These are phyloP conservation scores for Auricularia sp. DNA, from an alignment of 768 basidiomycete genomes.

Conservation along the genomic window DNA sequence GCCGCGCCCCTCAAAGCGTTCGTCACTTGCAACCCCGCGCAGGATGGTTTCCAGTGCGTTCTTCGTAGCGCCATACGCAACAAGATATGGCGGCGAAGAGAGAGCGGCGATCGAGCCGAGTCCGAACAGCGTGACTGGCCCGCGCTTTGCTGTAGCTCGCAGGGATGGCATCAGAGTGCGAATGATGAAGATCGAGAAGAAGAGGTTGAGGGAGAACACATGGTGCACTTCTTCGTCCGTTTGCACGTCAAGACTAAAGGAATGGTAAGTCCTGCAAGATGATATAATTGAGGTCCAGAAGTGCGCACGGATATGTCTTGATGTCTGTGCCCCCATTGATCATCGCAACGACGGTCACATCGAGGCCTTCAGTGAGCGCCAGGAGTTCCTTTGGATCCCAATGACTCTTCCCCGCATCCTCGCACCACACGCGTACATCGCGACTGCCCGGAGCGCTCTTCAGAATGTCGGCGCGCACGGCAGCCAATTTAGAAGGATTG, in stretches of 20 bases:
- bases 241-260: conserved; percentile 7
- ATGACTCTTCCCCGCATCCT: background rate
- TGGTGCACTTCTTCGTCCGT: conserved; percentile 2
- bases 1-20: conserved; percentile 4
- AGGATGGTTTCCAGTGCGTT: conserved; percentile 6
- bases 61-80: conserved; percentile 7
- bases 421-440: background rate
- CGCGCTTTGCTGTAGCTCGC: background rate
- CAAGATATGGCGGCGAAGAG: conserved; percentile 6
- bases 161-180: conserved; percentile 8
- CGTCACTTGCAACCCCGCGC: conserved; percentile 6
- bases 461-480: conserved; percentile 5
- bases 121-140: conserved; percentile 4
- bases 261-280: background rate
- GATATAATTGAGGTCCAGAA: background rate
- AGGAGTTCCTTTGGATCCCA: conserved; percentile 8
- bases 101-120: conserved; percentile 8
- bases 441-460: conserved; percentile 1
- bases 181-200: conserved; percentile 8
- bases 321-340: conserved; percentile 6
- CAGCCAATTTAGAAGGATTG: conserved; percentile 6
- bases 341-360: conserved; percentile 7
- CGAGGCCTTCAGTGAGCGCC: conserved; percentile 3
- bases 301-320: background rate
- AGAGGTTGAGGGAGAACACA: conserved; percentile 3